Conservation (phyloP, 768 basidiomycete species). For the Tephrocybe sp. region DNA sequence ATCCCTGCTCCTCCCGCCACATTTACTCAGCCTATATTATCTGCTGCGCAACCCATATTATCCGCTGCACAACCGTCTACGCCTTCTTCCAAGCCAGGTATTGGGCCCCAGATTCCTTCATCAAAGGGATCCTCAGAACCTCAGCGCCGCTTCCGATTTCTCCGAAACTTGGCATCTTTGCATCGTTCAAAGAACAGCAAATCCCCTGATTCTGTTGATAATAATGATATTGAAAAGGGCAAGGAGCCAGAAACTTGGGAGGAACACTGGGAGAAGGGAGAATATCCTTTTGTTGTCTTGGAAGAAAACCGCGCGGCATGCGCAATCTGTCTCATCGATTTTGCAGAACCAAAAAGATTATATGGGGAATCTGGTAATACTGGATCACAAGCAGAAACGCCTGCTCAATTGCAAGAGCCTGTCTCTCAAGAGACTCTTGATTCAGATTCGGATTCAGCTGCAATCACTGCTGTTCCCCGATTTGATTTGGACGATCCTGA, state of each 20-base stretch:
- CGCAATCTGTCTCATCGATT: conserved; percentile 83
- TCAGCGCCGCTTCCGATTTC: conserved; percentile 53
- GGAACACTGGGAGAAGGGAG: conserved; percentile 71
- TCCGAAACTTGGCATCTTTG: conserved; percentile 31
- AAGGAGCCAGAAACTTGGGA: conserved; percentile 59
- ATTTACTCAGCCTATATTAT: conserved; percentile 27
- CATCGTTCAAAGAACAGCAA: conserved; percentile 17
- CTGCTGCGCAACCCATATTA: conserved; percentile 43
- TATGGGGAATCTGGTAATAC: conserved; percentile 3
- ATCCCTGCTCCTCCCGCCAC: conserved; percentile 73
- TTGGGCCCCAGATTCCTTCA: neutral
- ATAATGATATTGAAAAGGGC: conserved; percentile 10
- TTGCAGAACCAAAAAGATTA: conserved; percentile 62
- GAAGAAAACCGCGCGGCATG: conserved; percentile 83
- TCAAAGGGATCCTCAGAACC: conserved; percentile 15
- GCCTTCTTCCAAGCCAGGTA: conserved; percentile 63
- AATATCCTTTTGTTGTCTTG: conserved; percentile 78
- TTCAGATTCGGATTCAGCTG: neutral
- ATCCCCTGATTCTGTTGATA: conserved; percentile 2
- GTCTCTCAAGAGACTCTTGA: neutral
- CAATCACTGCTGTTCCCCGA: neutral
- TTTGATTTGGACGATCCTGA: neutral
- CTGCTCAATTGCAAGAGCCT: no score
- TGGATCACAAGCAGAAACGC: neutral
- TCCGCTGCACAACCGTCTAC: conserved; percentile 44